Percentiles rank a stretch among this genome's conserved stretches.
Evolutionary conservation across 2,329 filamentous ascomycete species (phyloP).

Genomic region (Plectosphaerella cucumerina): DNA sequence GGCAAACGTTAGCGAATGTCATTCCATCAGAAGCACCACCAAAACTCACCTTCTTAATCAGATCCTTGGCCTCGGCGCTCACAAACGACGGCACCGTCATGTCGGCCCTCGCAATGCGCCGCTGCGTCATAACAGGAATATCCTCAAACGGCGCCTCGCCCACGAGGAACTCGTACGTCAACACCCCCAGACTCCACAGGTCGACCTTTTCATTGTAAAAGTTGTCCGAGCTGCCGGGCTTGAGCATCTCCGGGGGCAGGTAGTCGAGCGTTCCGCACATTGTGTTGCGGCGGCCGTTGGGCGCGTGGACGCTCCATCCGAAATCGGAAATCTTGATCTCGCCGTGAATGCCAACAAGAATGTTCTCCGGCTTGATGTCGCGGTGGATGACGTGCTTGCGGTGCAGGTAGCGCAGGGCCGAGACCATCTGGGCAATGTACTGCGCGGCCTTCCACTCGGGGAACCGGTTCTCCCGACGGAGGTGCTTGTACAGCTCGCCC

Average conservation of each 20-base stretch:
- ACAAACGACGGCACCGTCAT: slow-evolving; percentile 92
- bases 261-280: slow-evolving; percentile 98
- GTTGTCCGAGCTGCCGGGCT: slow-evolving; percentile 73
- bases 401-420: slow-evolving; percentile 83
- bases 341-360: slow-evolving; percentile 90
- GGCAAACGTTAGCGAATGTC: slow-evolving; percentile 10
- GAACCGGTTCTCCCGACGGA: slow-evolving; percentile 73
- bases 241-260: slow-evolving; percentile 96
- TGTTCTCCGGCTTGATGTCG: slow-evolving; percentile 98
- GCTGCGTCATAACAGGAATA: slow-evolving; percentile 88
- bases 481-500: slow-evolving; percentile 84
- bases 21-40: background rate
- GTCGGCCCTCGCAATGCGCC: slow-evolving; percentile 81
- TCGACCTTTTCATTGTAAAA: slow-evolving; percentile 95
- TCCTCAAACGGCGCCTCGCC: slow-evolving; percentile 98
- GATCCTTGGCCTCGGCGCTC: slow-evolving; percentile 81
- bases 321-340: slow-evolving; percentile 99
- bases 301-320: slow-evolving; percentile 96
- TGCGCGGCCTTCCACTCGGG: slow-evolving; percentile 83
- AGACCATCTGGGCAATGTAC: slow-evolving; percentile 89
- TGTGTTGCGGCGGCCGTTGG: slow-evolving; percentile 87
- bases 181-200: slow-evolving; percentile 88
- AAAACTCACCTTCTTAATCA: slow-evolving; percentile 77
- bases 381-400: slow-evolving; percentile 97
- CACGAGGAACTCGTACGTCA: slow-evolving; percentile 94